Conservation (phyloP, 2,329 filamentous ascomycete genomes). For the Fusarium virguliforme region DNA sequence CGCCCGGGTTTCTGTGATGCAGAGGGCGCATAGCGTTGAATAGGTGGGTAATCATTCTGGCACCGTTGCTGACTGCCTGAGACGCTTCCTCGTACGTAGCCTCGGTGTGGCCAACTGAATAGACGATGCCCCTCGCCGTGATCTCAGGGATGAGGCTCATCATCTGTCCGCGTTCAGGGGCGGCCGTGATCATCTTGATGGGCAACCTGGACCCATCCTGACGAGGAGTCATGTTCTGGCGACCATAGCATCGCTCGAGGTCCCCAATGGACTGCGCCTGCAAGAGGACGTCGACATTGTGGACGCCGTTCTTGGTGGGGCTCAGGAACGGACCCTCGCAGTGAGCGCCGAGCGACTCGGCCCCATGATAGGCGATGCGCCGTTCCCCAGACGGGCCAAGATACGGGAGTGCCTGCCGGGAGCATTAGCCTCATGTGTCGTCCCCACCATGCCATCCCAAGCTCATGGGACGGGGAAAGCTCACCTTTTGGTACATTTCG, state of each 20-base stretch:
- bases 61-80: slow-evolving; percentile 79
- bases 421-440: slow-evolving; percentile 45
- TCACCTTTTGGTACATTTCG: slow-evolving; percentile 85
- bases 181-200: slow-evolving; percentile 88
- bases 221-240: slow-evolving; percentile 72
- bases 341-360: slow-evolving; percentile 91
- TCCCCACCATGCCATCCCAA: slow-evolving; percentile 35
- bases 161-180: slow-evolving; percentile 85
- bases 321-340: slow-evolving; percentile 92
- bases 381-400: slow-evolving; percentile 79
- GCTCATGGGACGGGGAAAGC: slow-evolving; percentile 21
- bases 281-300: slow-evolving; percentile 81
- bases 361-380: slow-evolving; percentile 77
- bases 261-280: slow-evolving; percentile 76
- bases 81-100: slow-evolving; percentile 88
- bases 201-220: slow-evolving; percentile 58
- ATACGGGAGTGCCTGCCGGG: slow-evolving; percentile 76
- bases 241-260: slow-evolving; percentile 80
- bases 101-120: slow-evolving; percentile 89
- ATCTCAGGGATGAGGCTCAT: slow-evolving; percentile 78
- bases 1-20: slow-evolving; percentile 90
- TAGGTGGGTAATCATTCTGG: slow-evolving; percentile 91
- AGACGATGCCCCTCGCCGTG: slow-evolving; percentile 76
- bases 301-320: slow-evolving; percentile 88
- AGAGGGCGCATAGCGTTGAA: slow-evolving; percentile 96